A percentile compares a stretch with the other conserved stretches of the same genome.
phyloP scores from a whole-genome alignment of 768 basidiomycete species.

The Dioszegia aurantiaca region DNA sequence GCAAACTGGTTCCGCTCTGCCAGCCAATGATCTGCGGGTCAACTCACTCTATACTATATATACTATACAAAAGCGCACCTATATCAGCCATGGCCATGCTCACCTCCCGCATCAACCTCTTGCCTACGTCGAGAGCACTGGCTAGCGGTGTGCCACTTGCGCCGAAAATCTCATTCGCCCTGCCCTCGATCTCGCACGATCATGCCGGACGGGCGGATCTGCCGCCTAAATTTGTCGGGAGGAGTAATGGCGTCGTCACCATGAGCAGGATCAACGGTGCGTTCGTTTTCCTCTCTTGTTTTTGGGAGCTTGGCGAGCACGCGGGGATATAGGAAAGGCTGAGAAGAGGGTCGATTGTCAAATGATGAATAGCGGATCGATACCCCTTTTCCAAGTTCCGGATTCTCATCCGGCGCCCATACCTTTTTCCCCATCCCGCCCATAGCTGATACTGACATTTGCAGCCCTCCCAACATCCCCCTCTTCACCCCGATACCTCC shows the following conservation, averaged over 20 bases:
- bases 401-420: too few relatives aligned
- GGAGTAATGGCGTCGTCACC: slow-evolving; percentile 23
- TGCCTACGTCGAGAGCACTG: slow-evolving; percentile 74
- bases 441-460: too few relatives aligned
- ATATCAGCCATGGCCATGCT: slow-evolving; percentile 35
- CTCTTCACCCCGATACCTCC: slow-evolving; percentile 65
- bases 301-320: neutral
- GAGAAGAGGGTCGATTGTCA: too few relatives aligned
- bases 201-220: slow-evolving; percentile 56
- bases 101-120: slow-evolving; percentile 59
- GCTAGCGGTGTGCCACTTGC: slow-evolving; percentile 76
- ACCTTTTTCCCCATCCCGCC: too few relatives aligned
- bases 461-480: slow-evolving; percentile 61
- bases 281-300: slow-evolving; percentile 15
- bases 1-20: slow-evolving; percentile 1
- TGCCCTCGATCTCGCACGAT: slow-evolving; percentile 60
- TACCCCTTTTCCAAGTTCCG: too few relatives aligned
- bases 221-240: slow-evolving; percentile 30
- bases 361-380: too few relatives aligned
- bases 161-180: slow-evolving; percentile 70
- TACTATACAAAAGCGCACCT: neutral
- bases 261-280: slow-evolving; percentile 30
- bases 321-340: too few relatives aligned
- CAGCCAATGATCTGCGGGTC: slow-evolving; percentile 1
- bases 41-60: neutral